These are phyloP conservation scores for Plantago elongata DNA, from an alignment of 257 asterid species.

Conservation along the genomic window DNA sequence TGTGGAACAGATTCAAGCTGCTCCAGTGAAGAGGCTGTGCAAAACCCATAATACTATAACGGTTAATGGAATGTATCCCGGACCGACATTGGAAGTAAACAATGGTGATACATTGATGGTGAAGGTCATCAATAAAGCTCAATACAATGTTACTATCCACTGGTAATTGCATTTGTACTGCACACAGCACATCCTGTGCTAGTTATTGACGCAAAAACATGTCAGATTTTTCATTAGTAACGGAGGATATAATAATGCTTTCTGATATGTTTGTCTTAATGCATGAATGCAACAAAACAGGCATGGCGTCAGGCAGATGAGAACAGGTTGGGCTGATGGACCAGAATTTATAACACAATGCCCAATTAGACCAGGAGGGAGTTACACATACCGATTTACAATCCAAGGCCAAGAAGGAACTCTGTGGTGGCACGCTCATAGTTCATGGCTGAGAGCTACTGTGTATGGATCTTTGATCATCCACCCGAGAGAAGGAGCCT, in stretches of 20 bases:
- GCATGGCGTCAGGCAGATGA: slow-evolving; percentile 84
- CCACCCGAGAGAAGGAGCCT: slow-evolving; percentile 57
- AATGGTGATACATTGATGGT: slow-evolving; percentile 74
- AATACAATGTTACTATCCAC: slow-evolving; percentile 77
- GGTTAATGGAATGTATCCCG: slow-evolving; percentile 76
- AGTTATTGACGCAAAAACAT: not conserved
- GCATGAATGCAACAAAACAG: slow-evolving; percentile 23
- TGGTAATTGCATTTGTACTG: slow-evolving; percentile 36
- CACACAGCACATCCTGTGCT: not conserved
- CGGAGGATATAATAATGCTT: not conserved
- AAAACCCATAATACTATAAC: slow-evolving; percentile 58
- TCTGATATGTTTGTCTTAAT: not conserved
- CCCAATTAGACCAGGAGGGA: slow-evolving; percentile 75
- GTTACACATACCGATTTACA: slow-evolving; percentile 71
- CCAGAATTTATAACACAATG: slow-evolving; percentile 88
- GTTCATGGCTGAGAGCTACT: slow-evolving; percentile 95
- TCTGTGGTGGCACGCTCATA: slow-evolving; percentile 97
- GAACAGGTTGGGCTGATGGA: slow-evolving; percentile 90
- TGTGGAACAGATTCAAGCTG: slow-evolving; percentile 60
- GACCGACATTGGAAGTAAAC: slow-evolving; percentile 75
- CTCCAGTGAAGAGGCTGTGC: slow-evolving; percentile 90
- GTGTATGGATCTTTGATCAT: slow-evolving; percentile 77
- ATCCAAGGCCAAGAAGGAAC: slow-evolving; percentile 94
- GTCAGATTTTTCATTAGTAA: no score
- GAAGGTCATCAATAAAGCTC: slow-evolving; percentile 65